A percentile compares a stretch with the other conserved stretches of the same genome.
Conservation (phyloP, 2,329 filamentous ascomycete genomes). For the Talaromyces sp. region DNA sequence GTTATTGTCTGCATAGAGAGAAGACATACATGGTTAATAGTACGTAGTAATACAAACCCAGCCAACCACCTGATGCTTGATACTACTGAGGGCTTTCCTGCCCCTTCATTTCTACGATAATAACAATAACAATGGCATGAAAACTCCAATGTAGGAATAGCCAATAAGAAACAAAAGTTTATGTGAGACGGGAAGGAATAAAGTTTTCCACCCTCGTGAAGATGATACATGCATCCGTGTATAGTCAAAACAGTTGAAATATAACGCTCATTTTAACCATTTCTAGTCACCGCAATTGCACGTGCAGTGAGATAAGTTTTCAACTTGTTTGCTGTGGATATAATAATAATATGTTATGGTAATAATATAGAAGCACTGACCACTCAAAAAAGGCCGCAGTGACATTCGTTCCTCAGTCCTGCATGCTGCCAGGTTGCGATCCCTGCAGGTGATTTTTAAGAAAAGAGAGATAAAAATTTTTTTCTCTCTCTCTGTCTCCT, state of each 20-base stretch:
- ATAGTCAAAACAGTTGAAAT: no score
- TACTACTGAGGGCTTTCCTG: neutral
- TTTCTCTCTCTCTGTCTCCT: no score
- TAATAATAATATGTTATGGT: neutral
- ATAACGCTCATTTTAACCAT: neutral
- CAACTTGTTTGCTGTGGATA: no score
- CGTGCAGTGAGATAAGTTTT: neutral
- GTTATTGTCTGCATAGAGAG: neutral
- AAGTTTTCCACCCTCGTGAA: neutral
- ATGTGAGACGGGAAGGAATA: neutral
- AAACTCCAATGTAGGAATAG: no score
- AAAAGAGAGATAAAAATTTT: neutral
- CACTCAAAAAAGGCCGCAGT: neutral
- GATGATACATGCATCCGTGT: no score
- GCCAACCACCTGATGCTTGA: neutral
- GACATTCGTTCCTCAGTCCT: neutral
- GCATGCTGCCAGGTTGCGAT: neutral
- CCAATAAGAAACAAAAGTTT: neutral
- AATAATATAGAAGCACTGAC: neutral
- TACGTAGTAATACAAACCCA: neutral
- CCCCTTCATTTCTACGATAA: neutral
- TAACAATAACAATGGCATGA: no score
- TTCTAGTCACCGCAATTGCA: neutral
- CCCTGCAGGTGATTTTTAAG: neutral
- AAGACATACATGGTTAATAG: neutral